Percentiles rank a stretch among this genome's conserved stretches.
These are phyloP conservation scores for Rhodofomes roseus DNA, from an alignment of 1,284 basidiomycete genomes.

Conservation along the genomic window DNA sequence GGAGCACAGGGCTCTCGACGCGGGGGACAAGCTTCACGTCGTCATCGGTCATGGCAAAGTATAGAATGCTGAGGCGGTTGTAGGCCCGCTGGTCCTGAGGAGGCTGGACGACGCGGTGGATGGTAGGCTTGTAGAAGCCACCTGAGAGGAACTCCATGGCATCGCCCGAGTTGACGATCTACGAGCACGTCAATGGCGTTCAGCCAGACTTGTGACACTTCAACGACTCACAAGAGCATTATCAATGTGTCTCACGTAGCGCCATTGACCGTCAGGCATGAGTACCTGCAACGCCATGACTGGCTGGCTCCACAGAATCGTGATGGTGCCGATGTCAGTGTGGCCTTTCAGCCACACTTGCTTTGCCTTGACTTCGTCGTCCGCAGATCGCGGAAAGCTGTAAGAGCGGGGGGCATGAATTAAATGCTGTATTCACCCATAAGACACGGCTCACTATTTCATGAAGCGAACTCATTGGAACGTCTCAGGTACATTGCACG, in stretches of 20 bases:
- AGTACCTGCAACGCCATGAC: constrained; percentile 56
- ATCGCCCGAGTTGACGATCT: constrained; percentile 59
- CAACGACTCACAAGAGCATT: constrained; percentile 46
- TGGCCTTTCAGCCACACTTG: constrained; percentile 61
- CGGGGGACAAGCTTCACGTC: constrained; percentile 34
- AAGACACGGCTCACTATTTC: constrained; percentile 29
- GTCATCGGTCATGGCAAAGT: constrained; percentile 34
- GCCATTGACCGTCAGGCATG: constrained; percentile 48
- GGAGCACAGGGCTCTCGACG: constrained; percentile 38
- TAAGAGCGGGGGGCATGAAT: background rate
- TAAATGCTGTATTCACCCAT: background rate
- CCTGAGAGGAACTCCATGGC: constrained; percentile 54
- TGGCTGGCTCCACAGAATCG: constrained; percentile 58
- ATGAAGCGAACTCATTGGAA: constrained; percentile 26
- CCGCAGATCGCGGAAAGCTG: constrained; percentile 31
- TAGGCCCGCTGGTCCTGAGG: constrained; percentile 43
- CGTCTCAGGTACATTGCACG: background rate
- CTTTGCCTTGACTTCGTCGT: constrained; percentile 48
- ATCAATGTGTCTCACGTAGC: constrained; percentile 55
- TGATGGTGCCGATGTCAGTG: constrained; percentile 47
- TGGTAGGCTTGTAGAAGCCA: constrained; percentile 37
- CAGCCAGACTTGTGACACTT: background rate
- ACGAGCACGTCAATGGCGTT: background rate
- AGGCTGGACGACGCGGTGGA: constrained; percentile 39
- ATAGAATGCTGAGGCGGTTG: constrained; percentile 47